Conservation (phyloP, 78 protist genomes). For the Speleostelium caveatum region DNA sequence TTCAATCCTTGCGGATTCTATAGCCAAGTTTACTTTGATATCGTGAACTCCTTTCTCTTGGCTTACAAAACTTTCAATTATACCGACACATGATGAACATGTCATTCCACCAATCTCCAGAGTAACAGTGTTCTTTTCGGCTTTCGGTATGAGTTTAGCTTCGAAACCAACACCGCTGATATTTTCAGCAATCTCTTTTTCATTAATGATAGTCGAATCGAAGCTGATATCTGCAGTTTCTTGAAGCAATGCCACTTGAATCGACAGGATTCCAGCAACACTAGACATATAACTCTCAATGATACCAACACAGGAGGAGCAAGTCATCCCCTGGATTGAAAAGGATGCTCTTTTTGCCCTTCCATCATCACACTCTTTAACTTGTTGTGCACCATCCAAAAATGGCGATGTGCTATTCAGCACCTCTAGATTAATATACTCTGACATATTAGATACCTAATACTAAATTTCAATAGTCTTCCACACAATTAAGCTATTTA, state of each 20-base stretch:
- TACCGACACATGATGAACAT: constrained; percentile 82
- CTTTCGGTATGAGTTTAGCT: constrained; percentile 56
- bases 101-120: constrained; percentile 84
- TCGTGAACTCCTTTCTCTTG: constrained; percentile 36
- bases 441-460: too few relatives aligned
- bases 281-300: constrained; percentile 29
- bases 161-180: constrained; percentile 49
- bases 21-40: constrained; percentile 59
- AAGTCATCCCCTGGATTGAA: constrained; percentile 62
- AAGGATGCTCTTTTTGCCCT: constrained; percentile 16
- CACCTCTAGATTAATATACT: background rate
- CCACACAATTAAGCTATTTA: too few relatives aligned
- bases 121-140: constrained; percentile 40
- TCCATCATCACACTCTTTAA: background rate
- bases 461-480: too few relatives aligned
- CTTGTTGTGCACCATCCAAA: too few relatives aligned
- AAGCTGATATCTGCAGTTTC: constrained; percentile 69
- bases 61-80: constrained; percentile 49
- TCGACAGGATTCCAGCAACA: constrained; percentile 44
- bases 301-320: constrained; percentile 71
- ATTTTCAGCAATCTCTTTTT: constrained; percentile 47
- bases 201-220: constrained; percentile 28
- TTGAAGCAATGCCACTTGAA: constrained; percentile 66
- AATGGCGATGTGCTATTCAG: background rate
- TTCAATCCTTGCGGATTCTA: constrained; percentile 38